phyloP scores from a whole-genome alignment of 768 basidiomycete genomes.

The Sporobolomyces roseus region DNA sequence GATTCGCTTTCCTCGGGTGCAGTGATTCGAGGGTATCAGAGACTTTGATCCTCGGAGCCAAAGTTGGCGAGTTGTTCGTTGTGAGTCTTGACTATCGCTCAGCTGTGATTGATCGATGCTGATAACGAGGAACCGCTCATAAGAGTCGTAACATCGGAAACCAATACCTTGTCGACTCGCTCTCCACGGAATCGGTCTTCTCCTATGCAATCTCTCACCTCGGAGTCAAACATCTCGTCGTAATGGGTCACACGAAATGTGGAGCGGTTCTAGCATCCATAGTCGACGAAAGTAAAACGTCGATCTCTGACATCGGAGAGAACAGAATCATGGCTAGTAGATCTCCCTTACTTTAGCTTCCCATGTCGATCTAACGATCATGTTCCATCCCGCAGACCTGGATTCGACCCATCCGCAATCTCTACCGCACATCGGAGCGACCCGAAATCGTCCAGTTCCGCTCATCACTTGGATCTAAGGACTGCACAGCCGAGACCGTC shows the following conservation, averaged over 20 bases:
- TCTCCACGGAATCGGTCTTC: constrained; percentile 27
- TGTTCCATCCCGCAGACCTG: constrained; percentile 21
- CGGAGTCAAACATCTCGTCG: constrained; percentile 23
- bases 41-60: constrained; percentile 3
- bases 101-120: too few relatives aligned
- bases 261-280: constrained; percentile 30
- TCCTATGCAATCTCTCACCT: constrained; percentile 25
- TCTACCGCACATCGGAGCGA: constrained; percentile 7
- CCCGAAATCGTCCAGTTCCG: constrained; percentile 26
- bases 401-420: constrained; percentile 25
- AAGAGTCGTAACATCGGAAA: constrained; percentile 37
- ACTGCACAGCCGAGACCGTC: background rate
- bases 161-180: constrained; percentile 25
- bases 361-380: background rate
- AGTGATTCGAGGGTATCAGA: constrained; percentile 25
- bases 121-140: too few relatives aligned
- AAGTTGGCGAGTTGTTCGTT: constrained; percentile 29
- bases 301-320: constrained; percentile 16
- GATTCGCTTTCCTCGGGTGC: constrained; percentile 26
- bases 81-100: constrained; percentile 1
- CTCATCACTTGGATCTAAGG: background rate
- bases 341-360: background rate
- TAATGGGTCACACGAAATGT: constrained; percentile 28
- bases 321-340: constrained; percentile 20
- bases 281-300: background rate